Evolutionary conservation across 2,329 filamentous ascomycete genomes (phyloP), one percentile per base, ranked within the genome.

Genomic region (Aspergillus terreus): DNA sequence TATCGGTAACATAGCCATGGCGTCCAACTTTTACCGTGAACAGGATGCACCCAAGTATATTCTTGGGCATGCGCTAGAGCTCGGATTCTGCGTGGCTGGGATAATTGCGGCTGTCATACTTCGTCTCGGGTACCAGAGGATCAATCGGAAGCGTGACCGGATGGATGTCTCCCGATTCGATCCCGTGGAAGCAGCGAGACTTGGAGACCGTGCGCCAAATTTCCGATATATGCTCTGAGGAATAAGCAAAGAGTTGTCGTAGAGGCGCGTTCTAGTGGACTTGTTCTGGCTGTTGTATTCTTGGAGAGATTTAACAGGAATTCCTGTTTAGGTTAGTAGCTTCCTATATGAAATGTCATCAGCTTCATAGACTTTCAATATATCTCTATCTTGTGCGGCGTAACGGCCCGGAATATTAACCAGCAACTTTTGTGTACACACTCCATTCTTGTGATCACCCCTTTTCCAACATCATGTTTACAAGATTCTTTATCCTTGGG

Each of bases 11-110:
- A 27, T 52, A 71, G 85, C 84, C 1, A 86, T 88, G 80, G 83
- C 85, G 0, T 85, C 83, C 4, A 89, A 89, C 61, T 88, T 89
- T 60, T 90, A 89, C 60, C 78, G 85, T 10, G 52, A 65, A 0
- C 60, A 70, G 45, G 78, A 81, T 56, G 66, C 70, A 1, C 79
- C 79, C 0, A 70, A 71, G 17, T 82, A 80, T 52, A 67, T 74
- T 4, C 71, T 80, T 2, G 79, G 78, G 0, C 78, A 82, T 57
- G 70, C 73, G 2, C 64, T 81, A 11, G 78, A 80, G 47, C 72
- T 81, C 12, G 78, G 69, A 0, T 80, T 81, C 46, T 74, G 78
- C 19, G 62, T 68, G 2, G 67, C 71, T 3, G 78, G 78, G 11
- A 70, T 80, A 19, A 54, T 76, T 30, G 76, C 76, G 0, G 63